Evolutionary conservation across 352 stramenopile genomes (phyloP), one percentile per base, ranked within the genome.

Genomic region (Globisporangium parvum): DNA sequence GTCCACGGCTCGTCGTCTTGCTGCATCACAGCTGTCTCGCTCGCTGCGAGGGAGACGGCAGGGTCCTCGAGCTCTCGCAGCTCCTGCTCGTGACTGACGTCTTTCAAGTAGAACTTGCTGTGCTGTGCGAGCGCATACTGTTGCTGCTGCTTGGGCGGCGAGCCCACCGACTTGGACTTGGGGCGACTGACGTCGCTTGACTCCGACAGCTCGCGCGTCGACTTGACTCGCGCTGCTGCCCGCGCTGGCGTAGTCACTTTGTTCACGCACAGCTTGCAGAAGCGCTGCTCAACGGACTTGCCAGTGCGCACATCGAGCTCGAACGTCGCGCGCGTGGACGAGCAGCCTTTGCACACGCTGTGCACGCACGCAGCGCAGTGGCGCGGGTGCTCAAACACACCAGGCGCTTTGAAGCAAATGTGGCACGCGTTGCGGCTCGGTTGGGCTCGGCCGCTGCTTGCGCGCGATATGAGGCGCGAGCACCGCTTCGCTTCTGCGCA

Each of bases 261-360:
- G 49, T 24, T n/a, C n/a, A 44, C 10, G 39, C 51, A 56, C 23
- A 49, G 40, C 31, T 59, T 59, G 53, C 53, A 59, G 21, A 59
- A 53, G 20, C 53, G 46, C 10, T 21, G 24, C 21, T 59, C 42
- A 17, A 46, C 21, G 5, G 53, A 42, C 20, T 52, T 33, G 23
- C 18, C 15, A n/a, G 33, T 56, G 18, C 35, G 28, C 21, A 3
- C 9, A 35, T 61, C 47, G 39, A 55, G 37, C 15, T 61, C 23
- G 26, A 61, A 61, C 10, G 42, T n/a, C 15, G 46, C 15, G 9
- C 26, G 55, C 17, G n/a, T 23, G 33, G 12, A 46, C 12, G 47
- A 39, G 54, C 71, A 80, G 37, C 60, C 48, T 53, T 67, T 70
- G 58, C 71, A 80, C 11, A 69, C 58, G 28, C 47, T 75, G 62